These are phyloP conservation scores for Daldinia grandis DNA, from an alignment of 495 filamentous ascomycete species.

Conservation along the genomic window DNA sequence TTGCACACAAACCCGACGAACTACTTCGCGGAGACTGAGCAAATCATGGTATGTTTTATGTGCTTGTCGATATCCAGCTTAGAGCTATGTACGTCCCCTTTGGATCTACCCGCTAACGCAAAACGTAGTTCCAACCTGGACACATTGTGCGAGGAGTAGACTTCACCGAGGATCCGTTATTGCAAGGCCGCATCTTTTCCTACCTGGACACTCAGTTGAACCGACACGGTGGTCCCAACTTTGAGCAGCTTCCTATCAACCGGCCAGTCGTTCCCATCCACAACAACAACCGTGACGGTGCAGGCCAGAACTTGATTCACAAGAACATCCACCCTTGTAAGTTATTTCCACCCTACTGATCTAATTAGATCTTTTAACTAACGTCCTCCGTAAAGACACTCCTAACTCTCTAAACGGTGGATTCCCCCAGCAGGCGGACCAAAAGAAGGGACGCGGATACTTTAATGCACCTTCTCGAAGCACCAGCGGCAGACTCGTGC, in stretches of 20 bases:
- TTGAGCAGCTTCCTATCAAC: conserved; percentile 80
- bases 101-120: conserved; percentile 4
- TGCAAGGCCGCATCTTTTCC: conserved; percentile 77
- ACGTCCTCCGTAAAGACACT: conserved; percentile 52
- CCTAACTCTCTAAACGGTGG: conserved; percentile 74
- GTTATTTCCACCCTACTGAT: background rate
- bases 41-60: conserved; percentile 65
- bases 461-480: conserved; percentile 72
- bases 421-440: conserved; percentile 73
- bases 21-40: conserved; percentile 83
- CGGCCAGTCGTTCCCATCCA: conserved; percentile 68
- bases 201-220: conserved; percentile 81
- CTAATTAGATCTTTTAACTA: conserved; percentile 2
- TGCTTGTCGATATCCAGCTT: background rate
- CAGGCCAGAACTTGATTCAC: conserved; percentile 63
- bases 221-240: conserved; percentile 76
- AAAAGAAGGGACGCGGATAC: conserved; percentile 74
- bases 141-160: conserved; percentile 76
- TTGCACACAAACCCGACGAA: conserved; percentile 76
- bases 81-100: background rate
- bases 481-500: conserved; percentile 63
- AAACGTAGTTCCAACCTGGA: conserved; percentile 60
- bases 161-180: conserved; percentile 76
- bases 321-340: conserved; percentile 59
- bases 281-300: conserved; percentile 78